Evolutionary conservation across 345 rosid genomes (phyloP).

Genomic region (Luvunga scandens): DNA sequence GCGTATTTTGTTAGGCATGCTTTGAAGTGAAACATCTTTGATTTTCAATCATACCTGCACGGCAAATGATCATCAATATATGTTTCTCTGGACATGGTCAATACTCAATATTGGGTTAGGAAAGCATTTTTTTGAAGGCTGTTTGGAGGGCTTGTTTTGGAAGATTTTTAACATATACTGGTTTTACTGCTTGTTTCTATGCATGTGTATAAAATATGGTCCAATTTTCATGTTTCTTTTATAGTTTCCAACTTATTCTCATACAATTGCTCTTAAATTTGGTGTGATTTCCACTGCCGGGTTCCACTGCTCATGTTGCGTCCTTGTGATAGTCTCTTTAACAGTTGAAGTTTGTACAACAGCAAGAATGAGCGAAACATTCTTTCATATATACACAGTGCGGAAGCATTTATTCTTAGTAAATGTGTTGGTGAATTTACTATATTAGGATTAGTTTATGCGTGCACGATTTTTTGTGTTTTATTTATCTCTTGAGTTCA

Average conservation of each 20-base stretch:
- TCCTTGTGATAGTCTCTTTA: not conserved
- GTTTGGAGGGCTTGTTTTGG: not conserved
- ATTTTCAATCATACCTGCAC: not conserved
- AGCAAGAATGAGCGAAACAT: not conserved
- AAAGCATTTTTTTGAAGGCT: constrained; percentile 2
- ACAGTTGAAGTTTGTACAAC: not conserved
- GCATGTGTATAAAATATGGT: too few species aligned
- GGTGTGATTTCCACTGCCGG: not conserved
- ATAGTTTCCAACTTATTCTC: not conserved
- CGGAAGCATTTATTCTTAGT: not conserved
- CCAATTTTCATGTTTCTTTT: not conserved
- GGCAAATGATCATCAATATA: not conserved
- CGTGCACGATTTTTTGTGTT: too few species aligned
- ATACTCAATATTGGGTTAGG: not conserved
- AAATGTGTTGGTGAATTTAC: not conserved
- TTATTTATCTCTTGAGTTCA: too few species aligned
- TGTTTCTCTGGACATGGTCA: not conserved
- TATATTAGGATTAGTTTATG: too few species aligned
- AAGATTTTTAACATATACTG: not conserved
- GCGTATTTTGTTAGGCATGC: constrained; percentile 25
- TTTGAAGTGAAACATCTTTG: not conserved
- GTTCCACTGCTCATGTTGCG: not conserved
- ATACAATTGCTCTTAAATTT: not conserved
- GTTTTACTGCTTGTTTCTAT: not conserved
- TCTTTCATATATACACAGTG: not conserved